Evolutionary conservation across 2,329 filamentous ascomycete species (phyloP), one percentile per base, ranked within the genome.

Genomic region (Grosmannia clavigera): DNA sequence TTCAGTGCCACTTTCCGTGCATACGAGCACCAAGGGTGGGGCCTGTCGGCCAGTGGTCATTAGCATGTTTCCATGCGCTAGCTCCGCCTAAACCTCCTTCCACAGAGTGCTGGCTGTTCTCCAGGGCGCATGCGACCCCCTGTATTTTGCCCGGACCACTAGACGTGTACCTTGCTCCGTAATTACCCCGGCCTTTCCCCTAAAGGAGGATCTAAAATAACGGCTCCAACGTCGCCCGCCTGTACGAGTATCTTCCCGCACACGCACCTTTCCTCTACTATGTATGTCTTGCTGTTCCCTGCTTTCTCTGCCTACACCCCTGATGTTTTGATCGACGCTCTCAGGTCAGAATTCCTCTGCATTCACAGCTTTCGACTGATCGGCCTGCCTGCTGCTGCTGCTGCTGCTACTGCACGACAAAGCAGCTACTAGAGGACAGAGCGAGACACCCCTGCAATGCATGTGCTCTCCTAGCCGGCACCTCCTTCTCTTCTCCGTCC

Each of bases 181-280:
- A 59, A 59, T 59, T 59, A 59, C 58, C 57, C 57, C 57, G 27
- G 25, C 55, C 56, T 14, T 22, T n/a, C 56, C 29, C 55, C 29
- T 29, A 33, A 55, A n/a, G 27, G 56, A 58, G 27, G 60, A 51
- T 46, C 33, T 35, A 48, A 27, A 35, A 51, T 48, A 51, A 57
- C 55, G 55, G 55, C 27, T 43, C 55, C 40, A 57, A 57, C 55
- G 55, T 51, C 27, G 5, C 35, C 53, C 38, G 38, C 19, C 55
- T 57, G 40, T 43, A 22, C 22, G 22, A 22, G 22, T 22, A 14
- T 57, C 40, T 38, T 43, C 16, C 19, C 55, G 38, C 38, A 10
- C 54, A 31, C 19, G 54, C 33, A 40, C 51, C 51, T 53, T 53
- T 43, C 16, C 25, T 31, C n/a, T 31, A 22, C 25, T 33, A 16